Evolutionary conservation across 192 early-diverging fungal species (phyloP).

Genomic region (Linderina pennispora): DNA sequence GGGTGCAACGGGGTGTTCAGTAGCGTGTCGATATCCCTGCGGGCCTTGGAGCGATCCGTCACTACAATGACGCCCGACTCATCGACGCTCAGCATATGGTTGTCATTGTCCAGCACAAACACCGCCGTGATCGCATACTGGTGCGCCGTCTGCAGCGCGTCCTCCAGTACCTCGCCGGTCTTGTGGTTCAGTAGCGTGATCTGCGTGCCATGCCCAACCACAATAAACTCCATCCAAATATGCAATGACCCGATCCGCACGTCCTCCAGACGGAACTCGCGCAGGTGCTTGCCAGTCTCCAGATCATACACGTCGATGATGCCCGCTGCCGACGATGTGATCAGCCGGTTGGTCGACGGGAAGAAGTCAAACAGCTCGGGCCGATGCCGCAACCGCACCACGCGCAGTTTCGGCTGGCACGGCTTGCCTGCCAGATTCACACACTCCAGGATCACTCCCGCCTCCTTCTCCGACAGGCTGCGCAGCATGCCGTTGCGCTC

Average conservation of each 20-base stretch:
- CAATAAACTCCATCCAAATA: slow-evolving; percentile 40
- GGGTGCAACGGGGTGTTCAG: slow-evolving; percentile 41
- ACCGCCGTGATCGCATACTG: slow-evolving; percentile 23
- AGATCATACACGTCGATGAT: slow-evolving; percentile 36
- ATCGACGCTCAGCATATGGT: slow-evolving; percentile 37
- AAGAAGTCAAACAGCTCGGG: slow-evolving; percentile 39
- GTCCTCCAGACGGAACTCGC: slow-evolving; percentile 5
- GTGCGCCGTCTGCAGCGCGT: slow-evolving; percentile 26
- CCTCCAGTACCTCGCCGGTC: slow-evolving; percentile 29
- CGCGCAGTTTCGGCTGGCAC: slow-evolving; percentile 1
- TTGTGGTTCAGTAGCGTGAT: slow-evolving; percentile 40
- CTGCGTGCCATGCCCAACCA: slow-evolving; percentile 27
- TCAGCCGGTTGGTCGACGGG: slow-evolving; percentile 14
- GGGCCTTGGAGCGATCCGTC: slow-evolving; percentile 14
- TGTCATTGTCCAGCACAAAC: slow-evolving; percentile 43
- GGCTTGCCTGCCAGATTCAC: slow-evolving; percentile 13
- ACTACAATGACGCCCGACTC: slow-evolving; percentile 27
- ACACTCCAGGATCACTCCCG: slow-evolving; percentile 12
- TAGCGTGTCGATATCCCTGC: slow-evolving; percentile 17
- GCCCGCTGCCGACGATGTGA: slow-evolving; percentile 6
- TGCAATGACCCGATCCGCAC: slow-evolving; percentile 21
- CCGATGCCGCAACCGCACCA: slow-evolving; percentile 8
- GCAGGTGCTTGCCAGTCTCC: slow-evolving; percentile 8
- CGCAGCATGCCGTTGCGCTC: slow-evolving; percentile 18
- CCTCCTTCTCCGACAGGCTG: slow-evolving; percentile 12